phyloP scores from a whole-genome alignment of 179 eudicot genomes.

The Beta lomatogona region DNA sequence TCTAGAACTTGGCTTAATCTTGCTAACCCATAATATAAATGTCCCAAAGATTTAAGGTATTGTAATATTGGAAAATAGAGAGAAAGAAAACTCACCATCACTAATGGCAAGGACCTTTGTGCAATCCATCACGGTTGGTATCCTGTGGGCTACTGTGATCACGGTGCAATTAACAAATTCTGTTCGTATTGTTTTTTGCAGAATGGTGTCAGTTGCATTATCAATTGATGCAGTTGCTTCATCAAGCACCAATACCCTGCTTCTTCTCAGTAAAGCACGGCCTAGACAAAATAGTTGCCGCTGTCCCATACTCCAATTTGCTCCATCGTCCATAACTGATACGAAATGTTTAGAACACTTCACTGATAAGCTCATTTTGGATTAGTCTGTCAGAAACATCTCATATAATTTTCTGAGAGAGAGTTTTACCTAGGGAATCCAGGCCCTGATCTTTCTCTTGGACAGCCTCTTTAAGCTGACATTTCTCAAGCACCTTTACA shows the following conservation, averaged over 20 bases:
- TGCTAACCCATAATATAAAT: background rate
- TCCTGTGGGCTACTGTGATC: constrained; percentile 35
- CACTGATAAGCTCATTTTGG: background rate
- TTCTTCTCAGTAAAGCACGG: constrained; percentile 64
- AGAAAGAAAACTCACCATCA: constrained; percentile 24
- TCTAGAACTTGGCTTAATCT: background rate
- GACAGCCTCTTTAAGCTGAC: constrained; percentile 58
- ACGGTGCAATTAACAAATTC: constrained; percentile 31
- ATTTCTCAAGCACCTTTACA: constrained; percentile 35
- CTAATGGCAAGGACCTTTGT: constrained; percentile 35
- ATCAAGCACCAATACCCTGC: constrained; percentile 72
- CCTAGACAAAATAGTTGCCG: constrained; percentile 79
- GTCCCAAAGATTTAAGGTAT: background rate
- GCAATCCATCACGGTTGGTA: constrained; percentile 35
- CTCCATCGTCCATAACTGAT: constrained; percentile 74
- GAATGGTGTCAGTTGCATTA: constrained; percentile 68
- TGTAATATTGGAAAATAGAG: background rate
- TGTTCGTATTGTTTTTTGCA: constrained; percentile 60
- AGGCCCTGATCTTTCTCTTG: constrained; percentile 54
- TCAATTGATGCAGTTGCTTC: constrained; percentile 91
- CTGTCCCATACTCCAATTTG: constrained; percentile 94
- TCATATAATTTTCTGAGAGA: no score
- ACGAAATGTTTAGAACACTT: background rate
- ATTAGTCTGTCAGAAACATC: background rate
- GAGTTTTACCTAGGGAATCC: constrained; percentile 46